These are phyloP conservation scores for Lecanicillium sp. DNA, from an alignment of 2,329 filamentous ascomycete species.

Conservation along the genomic window DNA sequence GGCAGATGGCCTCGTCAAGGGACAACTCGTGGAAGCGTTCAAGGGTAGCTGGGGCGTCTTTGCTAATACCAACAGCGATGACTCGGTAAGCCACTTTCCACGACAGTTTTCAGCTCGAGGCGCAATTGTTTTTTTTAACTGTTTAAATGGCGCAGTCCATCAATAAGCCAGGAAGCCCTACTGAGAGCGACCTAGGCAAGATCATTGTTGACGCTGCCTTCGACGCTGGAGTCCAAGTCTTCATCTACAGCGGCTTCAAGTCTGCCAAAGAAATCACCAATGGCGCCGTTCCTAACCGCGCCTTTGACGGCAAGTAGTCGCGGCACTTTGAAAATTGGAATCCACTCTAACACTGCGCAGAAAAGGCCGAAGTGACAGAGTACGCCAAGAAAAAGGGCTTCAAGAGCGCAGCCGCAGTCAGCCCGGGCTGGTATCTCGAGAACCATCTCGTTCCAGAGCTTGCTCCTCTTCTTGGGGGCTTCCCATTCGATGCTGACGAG, in stretches of 20 bases:
- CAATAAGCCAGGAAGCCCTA: slow-evolving; percentile 17
- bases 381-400: slow-evolving; percentile 27
- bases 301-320: slow-evolving; percentile 23
- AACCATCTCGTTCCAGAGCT: slow-evolving; percentile 27
- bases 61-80: slow-evolving; percentile 23
- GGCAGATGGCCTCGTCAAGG: slow-evolving; percentile 18
- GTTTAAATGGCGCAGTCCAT: slow-evolving; percentile 11
- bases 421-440: slow-evolving; percentile 33
- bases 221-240: slow-evolving; percentile 23
- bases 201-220: slow-evolving; percentile 23
- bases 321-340: not conserved
- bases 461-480: slow-evolving; percentile 29
- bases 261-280: slow-evolving; percentile 23
- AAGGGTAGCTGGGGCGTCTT: slow-evolving; percentile 24
- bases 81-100: slow-evolving; percentile 14
- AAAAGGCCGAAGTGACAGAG: slow-evolving; percentile 28
- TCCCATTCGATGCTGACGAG: slow-evolving; percentile 24
- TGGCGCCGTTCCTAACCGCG: slow-evolving; percentile 20
- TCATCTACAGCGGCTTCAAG: slow-evolving; percentile 27
- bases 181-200: slow-evolving; percentile 27
- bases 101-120: not conserved
- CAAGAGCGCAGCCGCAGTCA: slow-evolving; percentile 24
- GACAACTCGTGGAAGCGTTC: slow-evolving; percentile 18
- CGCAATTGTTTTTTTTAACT: not conserved
- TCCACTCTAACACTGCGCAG: slow-evolving; percentile 12